Percentiles rank a stretch among this genome's conserved stretches.
These are phyloP conservation scores for Amniculicola lignicola DNA, from an alignment of 495 filamentous ascomycete genomes.

Conservation along the genomic window DNA sequence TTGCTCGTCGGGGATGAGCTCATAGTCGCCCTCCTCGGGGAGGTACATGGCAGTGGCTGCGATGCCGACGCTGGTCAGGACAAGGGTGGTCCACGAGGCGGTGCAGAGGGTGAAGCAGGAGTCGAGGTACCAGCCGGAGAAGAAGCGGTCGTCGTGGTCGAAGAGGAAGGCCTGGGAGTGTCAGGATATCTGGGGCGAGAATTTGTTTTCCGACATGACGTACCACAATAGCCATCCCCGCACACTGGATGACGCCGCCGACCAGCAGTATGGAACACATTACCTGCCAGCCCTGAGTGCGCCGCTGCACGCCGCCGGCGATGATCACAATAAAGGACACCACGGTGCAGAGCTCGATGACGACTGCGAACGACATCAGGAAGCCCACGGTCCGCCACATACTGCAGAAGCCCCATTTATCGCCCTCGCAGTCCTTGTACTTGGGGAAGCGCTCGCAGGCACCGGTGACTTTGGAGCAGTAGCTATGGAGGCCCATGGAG, in stretches of 20 bases:
- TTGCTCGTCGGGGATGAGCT: slow-evolving; percentile 55
- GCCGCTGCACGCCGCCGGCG: slow-evolving; percentile 69
- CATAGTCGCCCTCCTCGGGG: slow-evolving; percentile 82
- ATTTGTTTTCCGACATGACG: slow-evolving; percentile 37
- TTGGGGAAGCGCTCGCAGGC: slow-evolving; percentile 58
- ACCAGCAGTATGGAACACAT: slow-evolving; percentile 61
- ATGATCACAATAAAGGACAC: slow-evolving; percentile 73
- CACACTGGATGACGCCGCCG: slow-evolving; percentile 61
- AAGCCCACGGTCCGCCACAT: slow-evolving; percentile 89
- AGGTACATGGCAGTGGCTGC: slow-evolving; percentile 62
- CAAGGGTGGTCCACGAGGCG: slow-evolving; percentile 63
- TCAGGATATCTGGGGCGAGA: too few species aligned
- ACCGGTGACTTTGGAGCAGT: slow-evolving; percentile 63
- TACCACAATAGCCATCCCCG: slow-evolving; percentile 76
- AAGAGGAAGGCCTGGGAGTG: slow-evolving; percentile 75
- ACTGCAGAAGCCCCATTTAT: slow-evolving; percentile 76
- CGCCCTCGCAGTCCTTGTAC: slow-evolving; percentile 63
- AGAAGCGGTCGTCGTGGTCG: slow-evolving; percentile 82
- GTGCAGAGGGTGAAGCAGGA: slow-evolving; percentile 74
- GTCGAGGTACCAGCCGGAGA: slow-evolving; percentile 79
- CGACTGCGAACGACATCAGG: slow-evolving; percentile 74
- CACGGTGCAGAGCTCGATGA: slow-evolving; percentile 70
- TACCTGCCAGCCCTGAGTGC: slow-evolving; percentile 75
- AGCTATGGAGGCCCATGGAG: slow-evolving; percentile 74
- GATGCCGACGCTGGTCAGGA: slow-evolving; percentile 61